Evolutionary conservation across 2,329 filamentous ascomycete species (phyloP).

Genomic region (Hymenoscyphus infarciens): DNA sequence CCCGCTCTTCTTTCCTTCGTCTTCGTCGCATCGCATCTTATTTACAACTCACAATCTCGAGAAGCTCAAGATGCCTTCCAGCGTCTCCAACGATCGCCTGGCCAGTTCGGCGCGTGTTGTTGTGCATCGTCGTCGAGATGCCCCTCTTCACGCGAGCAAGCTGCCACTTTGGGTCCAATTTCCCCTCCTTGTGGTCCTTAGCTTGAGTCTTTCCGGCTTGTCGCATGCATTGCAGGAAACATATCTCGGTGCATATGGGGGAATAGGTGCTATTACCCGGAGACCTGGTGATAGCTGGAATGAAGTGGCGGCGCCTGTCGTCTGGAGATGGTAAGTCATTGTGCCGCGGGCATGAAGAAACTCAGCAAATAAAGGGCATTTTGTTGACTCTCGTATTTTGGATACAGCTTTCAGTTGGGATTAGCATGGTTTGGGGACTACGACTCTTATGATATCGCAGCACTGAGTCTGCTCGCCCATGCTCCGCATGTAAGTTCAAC

Average conservation of each 20-base stretch:
- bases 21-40: neutral
- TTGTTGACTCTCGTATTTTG: constrained; percentile 9
- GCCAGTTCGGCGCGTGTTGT: neutral
- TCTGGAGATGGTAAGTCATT: constrained; percentile 53
- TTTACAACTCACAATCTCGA: neutral
- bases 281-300: constrained; percentile 58
- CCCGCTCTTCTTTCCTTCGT: neutral
- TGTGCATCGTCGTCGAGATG: constrained; percentile 12
- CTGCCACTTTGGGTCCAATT: constrained; percentile 48
- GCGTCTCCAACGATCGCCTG: neutral
- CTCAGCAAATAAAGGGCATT: neutral
- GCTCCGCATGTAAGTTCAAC: constrained; percentile 59
- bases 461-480: constrained; percentile 66
- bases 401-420: constrained; percentile 63
- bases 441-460: constrained; percentile 67
- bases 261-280: constrained; percentile 65
- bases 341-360: constrained; percentile 38
- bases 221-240: constrained; percentile 61
- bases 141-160: constrained; percentile 20
- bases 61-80: neutral
- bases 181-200: constrained; percentile 50
- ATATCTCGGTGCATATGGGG: constrained; percentile 37
- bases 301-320: constrained; percentile 53
- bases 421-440: constrained; percentile 71
- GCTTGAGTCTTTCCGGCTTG: constrained; percentile 59